These are phyloP conservation scores for Pseudogymnoascus sp. DNA, from an alignment of 2,329 filamentous ascomycete species.

Conservation along the genomic window DNA sequence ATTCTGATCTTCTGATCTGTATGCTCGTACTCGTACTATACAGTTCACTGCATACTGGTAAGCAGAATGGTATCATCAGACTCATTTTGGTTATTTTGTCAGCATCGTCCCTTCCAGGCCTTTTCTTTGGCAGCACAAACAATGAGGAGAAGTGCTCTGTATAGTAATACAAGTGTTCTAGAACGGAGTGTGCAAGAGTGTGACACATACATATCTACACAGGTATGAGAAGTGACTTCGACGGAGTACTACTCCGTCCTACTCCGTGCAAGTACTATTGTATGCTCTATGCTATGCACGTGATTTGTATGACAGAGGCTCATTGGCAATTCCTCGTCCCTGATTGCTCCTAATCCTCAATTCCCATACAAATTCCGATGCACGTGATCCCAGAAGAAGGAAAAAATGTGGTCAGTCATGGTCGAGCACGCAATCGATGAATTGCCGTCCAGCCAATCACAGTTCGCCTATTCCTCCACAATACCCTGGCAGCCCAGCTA, in stretches of 20 bases:
- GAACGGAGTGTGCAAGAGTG: not conserved
- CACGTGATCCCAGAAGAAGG: not conserved
- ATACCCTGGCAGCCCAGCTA: slow-evolving; percentile 7
- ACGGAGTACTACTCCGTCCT: not conserved
- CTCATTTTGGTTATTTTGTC: not conserved
- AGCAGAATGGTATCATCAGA: not conserved
- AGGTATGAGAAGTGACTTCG: not conserved
- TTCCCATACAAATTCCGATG: not conserved
- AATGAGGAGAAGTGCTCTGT: not conserved
- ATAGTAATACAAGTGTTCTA: not conserved
- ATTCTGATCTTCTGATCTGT: not conserved
- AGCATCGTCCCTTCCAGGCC: not conserved
- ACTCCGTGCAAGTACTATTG: not conserved
- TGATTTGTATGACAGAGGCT: not conserved
- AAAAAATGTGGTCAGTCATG: not conserved
- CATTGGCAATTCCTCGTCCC: not conserved
- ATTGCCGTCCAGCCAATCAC: slow-evolving; percentile 6
- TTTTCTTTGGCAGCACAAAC: not conserved
- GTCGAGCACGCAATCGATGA: slow-evolving; percentile 10
- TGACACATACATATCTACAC: not conserved
- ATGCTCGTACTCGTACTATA: not conserved
- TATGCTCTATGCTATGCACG: not conserved
- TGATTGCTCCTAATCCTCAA: not conserved
- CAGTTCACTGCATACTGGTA: not conserved
- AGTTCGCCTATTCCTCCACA: not conserved